Percentiles rank a stretch among this genome's conserved stretches.
phyloP scores from a whole-genome alignment of 805 yeast species.

The Yamadazyma endophytica region DNA sequence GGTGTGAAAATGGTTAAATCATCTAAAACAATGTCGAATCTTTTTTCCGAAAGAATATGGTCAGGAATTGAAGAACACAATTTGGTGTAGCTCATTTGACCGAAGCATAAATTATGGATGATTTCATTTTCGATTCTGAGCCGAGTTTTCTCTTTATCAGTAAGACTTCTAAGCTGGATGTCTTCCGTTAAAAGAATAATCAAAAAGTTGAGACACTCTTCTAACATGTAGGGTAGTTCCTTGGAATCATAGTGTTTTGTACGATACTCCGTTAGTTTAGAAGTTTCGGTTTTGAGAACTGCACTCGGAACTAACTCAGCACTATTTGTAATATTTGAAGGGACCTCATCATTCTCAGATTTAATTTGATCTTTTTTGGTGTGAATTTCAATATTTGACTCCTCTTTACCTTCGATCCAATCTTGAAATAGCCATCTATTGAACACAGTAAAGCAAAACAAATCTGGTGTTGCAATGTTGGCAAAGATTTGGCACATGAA shows the following conservation, averaged over 20 bases:
- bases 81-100: conserved; percentile 67
- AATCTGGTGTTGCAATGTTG: conserved; percentile 47
- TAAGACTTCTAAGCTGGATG: conserved; percentile 47
- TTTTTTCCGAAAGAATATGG: conserved; percentile 64
- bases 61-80: conserved; percentile 71
- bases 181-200: conserved; percentile 69
- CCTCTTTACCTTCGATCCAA: no score
- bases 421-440: conserved; percentile 61
- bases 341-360: no score
- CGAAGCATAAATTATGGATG: conserved; percentile 79
- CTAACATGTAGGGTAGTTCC: conserved; percentile 61
- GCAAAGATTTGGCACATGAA: conserved; percentile 66
- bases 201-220: conserved; percentile 69
- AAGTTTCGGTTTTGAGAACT: no score
- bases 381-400: no score
- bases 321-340: no score
- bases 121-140: conserved; percentile 61
- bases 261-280: no score
- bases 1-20: conserved; percentile 29
- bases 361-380: no score
- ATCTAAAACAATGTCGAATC: conserved; percentile 53
- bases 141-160: conserved; percentile 46
- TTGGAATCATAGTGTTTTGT: conserved; percentile 39
- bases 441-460: conserved; percentile 53
- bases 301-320: no score